Percentiles rank a stretch among this genome's conserved stretches.
These are phyloP conservation scores for Metschnikowia reukaufii DNA, from an alignment of 805 yeast species.

Conservation along the genomic window DNA sequence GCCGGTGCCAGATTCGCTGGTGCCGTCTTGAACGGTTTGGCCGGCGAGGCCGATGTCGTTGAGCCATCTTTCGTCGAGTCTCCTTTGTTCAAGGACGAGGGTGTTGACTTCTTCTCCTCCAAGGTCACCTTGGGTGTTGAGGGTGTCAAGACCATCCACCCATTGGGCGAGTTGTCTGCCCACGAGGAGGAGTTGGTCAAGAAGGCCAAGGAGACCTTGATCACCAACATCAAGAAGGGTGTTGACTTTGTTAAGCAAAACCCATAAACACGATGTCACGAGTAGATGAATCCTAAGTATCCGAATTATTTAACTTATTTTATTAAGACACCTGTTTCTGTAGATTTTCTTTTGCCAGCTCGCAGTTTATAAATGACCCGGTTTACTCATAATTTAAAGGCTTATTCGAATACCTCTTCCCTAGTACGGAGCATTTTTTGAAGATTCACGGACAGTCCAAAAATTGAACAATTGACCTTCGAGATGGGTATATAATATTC, in stretches of 20 bases:
- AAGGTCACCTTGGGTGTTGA: slow-evolving; percentile 89
- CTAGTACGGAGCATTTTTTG: too few species aligned
- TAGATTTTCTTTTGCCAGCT: too few species aligned
- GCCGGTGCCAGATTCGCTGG: slow-evolving; percentile 81
- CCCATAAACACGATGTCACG: slow-evolving; percentile 44
- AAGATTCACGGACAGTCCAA: too few species aligned
- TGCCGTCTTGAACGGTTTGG: slow-evolving; percentile 62
- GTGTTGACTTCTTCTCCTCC: slow-evolving; percentile 95
- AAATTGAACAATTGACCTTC: too few species aligned
- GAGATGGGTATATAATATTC: too few species aligned
- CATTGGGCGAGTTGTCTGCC: slow-evolving; percentile 66
- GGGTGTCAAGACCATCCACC: slow-evolving; percentile 83
- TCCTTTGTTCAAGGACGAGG: slow-evolving; percentile 80
- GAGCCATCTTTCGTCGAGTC: slow-evolving; percentile 77
- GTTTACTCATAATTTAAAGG: too few species aligned
- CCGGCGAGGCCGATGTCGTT: slow-evolving; percentile 61
- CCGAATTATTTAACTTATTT: neutral
- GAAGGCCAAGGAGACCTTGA: slow-evolving; percentile 84
- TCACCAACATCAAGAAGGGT: slow-evolving; percentile 93
- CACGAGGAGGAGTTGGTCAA: slow-evolving; percentile 84
- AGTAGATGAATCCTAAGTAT: slow-evolving; percentile 1
- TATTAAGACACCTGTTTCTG: too few species aligned
- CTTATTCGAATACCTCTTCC: too few species aligned
- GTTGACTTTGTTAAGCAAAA: slow-evolving; percentile 75
- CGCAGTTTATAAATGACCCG: too few species aligned